phyloP scores from a whole-genome alignment of 2,329 filamentous ascomycete genomes.

The Dothistroma septosporum region DNA sequence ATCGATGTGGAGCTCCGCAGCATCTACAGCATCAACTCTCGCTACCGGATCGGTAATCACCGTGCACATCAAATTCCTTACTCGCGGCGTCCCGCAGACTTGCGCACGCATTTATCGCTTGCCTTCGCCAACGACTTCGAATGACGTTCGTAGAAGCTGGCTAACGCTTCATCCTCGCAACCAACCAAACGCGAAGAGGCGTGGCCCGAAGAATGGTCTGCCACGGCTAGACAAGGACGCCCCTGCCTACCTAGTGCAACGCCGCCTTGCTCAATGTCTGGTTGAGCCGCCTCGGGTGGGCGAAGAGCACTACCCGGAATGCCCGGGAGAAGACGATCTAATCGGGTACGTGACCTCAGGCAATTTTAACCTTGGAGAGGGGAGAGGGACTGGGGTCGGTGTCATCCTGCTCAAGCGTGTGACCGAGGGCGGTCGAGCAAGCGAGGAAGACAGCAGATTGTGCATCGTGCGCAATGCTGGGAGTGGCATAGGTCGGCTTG shows the following conservation, averaged over 20 bases:
- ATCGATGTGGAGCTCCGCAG: not conserved
- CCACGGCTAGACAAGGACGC: slow-evolving; percentile 33
- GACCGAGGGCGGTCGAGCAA: slow-evolving; percentile 36
- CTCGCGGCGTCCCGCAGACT: slow-evolving; percentile 64
- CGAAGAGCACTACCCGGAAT: slow-evolving; percentile 53
- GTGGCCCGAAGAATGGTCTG: slow-evolving; percentile 22
- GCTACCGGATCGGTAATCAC: slow-evolving; percentile 35
- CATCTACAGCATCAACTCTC: not conserved
- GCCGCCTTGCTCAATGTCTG: slow-evolving; percentile 40
- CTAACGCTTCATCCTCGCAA: slow-evolving; percentile 51
- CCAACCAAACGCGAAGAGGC: slow-evolving; percentile 23
- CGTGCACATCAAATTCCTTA: slow-evolving; percentile 62
- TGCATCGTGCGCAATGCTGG: slow-evolving; percentile 83
- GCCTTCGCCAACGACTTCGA: slow-evolving; percentile 45
- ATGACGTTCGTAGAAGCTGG: slow-evolving; percentile 65
- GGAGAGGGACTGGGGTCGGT: slow-evolving; percentile 71
- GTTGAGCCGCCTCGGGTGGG: slow-evolving; percentile 41
- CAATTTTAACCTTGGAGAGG: slow-evolving; percentile 73
- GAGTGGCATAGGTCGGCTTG: slow-evolving; percentile 72
- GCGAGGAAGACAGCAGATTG: slow-evolving; percentile 47
- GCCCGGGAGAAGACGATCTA: slow-evolving; percentile 71
- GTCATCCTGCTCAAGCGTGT: slow-evolving; percentile 61
- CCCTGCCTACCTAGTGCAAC: slow-evolving; percentile 44
- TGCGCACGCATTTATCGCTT: slow-evolving; percentile 85
- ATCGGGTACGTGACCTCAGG: slow-evolving; percentile 89